Conservation (phyloP, 805 yeast species). For the Debaryomyces hansenii region DNA sequence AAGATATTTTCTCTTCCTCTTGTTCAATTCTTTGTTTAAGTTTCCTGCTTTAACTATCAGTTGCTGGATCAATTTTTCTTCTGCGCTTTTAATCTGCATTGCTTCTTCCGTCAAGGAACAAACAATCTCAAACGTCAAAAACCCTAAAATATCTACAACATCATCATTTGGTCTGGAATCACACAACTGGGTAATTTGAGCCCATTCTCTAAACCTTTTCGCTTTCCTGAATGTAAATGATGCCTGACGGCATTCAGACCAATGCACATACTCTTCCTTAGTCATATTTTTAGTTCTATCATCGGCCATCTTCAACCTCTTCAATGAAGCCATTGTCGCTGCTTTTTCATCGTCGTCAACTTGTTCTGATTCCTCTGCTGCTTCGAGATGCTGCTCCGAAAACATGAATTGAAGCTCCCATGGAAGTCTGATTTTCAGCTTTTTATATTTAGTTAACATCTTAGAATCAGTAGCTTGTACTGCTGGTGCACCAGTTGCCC, state of each 20-base stretch:
- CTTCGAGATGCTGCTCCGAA: slow-evolving; percentile 80
- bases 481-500: slow-evolving; percentile 34
- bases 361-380: slow-evolving; percentile 55
- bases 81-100: slow-evolving; percentile 69
- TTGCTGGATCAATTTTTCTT: slow-evolving; percentile 50
- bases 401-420: slow-evolving; percentile 97
- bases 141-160: slow-evolving; percentile 93
- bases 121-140: slow-evolving; percentile 93
- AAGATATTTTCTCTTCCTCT: slow-evolving; percentile 50
- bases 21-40: slow-evolving; percentile 31
- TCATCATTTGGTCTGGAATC: slow-evolving; percentile 95
- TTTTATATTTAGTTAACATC: slow-evolving; percentile 55
- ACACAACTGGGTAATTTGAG: slow-evolving; percentile 77
- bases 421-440: slow-evolving; percentile 79
- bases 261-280: slow-evolving; percentile 94
- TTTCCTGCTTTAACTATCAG: slow-evolving; percentile 21
- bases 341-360: slow-evolving; percentile 89
- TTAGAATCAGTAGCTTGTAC: slow-evolving; percentile 37
- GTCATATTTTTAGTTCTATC: slow-evolving; percentile 94
- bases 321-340: slow-evolving; percentile 84
- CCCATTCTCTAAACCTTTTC: slow-evolving; percentile 96
- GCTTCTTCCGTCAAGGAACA: slow-evolving; percentile 94
- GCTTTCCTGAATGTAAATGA: slow-evolving; percentile 92
- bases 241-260: slow-evolving; percentile 99
- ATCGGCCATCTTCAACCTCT: slow-evolving; percentile 87